Base-by-base conservation (phyloP, 225 moss, liverwort and hornwort species). In the Marchantia paleacea region DNA sequence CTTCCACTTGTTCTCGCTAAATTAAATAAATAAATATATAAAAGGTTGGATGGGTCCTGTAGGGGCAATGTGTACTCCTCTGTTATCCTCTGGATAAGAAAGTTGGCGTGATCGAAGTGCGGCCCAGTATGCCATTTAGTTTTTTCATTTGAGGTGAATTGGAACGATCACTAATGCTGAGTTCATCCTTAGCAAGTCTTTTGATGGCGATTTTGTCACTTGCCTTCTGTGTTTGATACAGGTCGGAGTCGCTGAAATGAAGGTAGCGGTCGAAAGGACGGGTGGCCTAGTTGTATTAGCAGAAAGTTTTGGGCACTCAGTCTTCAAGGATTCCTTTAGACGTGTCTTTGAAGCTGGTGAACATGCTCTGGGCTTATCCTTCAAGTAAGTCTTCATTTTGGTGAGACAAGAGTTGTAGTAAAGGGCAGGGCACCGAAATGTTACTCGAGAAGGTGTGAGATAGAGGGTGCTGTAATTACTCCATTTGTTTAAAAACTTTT, bases 181-280 rank as follows among this genome's bases (percentile, higher is more conserved):
- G 39, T 2, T 39, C n/a, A 39, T 5, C 39, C 39, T 39, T 39
- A 39, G 39, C 39, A 26, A 53, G 13, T 11, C 24, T 28, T 28
- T 26, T 28, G 29, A 0, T 0, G 18, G 16, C 28, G 14, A 55
- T 55, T 10, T 55, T 52, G 6, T 74, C 3, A 53, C 55, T 24
- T 55, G 55, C 22, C 16, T 10, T 11, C 31, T 54, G 54, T 30
- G 26, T 4, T 31, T 65, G 64, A 82, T 86, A 91, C 92, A 96
- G 96, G 96, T 96, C 58, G 97, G 97, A 77, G 93, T 97, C 65
- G 92, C 97, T 30, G 97, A 97, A 85, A 97, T 97, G 97, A 97
- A 97, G 83, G 95, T 97, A 69, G 95, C 92, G 18, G 95, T 97
- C 69, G 97, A 97, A 85, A 90, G 83, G 81, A 95, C 95, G 26